Conservation (phyloP, 768 basidiomycete genomes). For the Tulasnella sp. region DNA sequence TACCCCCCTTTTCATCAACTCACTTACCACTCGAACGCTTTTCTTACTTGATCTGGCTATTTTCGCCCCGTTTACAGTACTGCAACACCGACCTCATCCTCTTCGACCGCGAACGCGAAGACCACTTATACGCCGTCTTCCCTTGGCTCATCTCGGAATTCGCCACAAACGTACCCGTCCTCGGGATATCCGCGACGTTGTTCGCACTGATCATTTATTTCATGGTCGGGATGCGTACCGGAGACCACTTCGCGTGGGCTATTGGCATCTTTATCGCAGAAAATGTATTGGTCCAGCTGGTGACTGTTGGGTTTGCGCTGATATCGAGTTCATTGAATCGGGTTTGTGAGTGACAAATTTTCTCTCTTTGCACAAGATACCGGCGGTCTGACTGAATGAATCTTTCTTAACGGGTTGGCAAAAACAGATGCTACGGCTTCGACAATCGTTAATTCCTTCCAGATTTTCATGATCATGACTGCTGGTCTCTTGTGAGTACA, state of each 20-base stretch:
- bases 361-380: background rate
- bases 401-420: background rate
- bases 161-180: constrained; percentile 34
- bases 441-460: constrained; percentile 29
- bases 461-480: constrained; percentile 27
- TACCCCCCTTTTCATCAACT: constrained; percentile 12
- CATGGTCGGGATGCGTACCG: constrained; percentile 31
- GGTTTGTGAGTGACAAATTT: constrained; percentile 23
- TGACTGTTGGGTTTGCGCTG: constrained; percentile 28
- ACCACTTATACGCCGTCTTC: constrained; percentile 25
- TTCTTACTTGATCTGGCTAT: no score
- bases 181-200: constrained; percentile 29
- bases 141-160: constrained; percentile 37
- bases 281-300: constrained; percentile 28
- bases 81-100: constrained; percentile 34
- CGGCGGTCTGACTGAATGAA: background rate
- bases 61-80: constrained; percentile 18
- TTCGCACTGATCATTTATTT: constrained; percentile 29
- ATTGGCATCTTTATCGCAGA: constrained; percentile 34
- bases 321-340: constrained; percentile 30
- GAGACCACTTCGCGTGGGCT: constrained; percentile 32
- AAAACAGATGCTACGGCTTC: constrained; percentile 29
- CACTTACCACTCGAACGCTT: no score
- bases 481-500: constrained; percentile 25
- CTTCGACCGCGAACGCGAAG: constrained; percentile 43